Evolutionary conservation across 805 yeast genomes (phyloP).

Genomic region (Candida ulmi): DNA sequence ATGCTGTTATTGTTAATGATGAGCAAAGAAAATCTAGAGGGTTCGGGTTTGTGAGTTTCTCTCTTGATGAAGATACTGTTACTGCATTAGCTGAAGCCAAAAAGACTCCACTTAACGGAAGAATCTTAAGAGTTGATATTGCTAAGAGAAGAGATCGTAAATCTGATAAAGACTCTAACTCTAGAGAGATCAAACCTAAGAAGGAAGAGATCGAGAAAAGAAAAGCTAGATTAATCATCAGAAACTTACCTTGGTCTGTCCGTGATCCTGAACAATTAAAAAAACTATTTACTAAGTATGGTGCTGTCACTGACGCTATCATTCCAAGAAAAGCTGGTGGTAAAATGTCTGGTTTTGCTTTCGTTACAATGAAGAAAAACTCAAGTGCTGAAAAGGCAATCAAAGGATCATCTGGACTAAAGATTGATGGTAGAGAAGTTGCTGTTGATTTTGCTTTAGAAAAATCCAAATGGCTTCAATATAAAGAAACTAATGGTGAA

Average conservation of each 20-base stretch:
- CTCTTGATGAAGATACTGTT: conserved; percentile 76
- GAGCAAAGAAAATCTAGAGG: conserved; percentile 76
- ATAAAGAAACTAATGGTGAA: conserved; percentile 40
- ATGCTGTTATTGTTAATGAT: conserved; percentile 87
- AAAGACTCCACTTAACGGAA: conserved; percentile 58
- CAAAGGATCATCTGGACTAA: conserved; percentile 64
- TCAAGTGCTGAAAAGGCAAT: conserved; percentile 77
- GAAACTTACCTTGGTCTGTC: conserved; percentile 96
- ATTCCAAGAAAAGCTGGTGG: conserved; percentile 89
- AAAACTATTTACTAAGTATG: conserved; percentile 67
- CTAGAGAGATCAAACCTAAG: conserved; percentile 2
- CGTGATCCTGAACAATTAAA: conserved; percentile 69
- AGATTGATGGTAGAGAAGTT: conserved; percentile 85
- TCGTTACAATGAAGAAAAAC: conserved; percentile 81
- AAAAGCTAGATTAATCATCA: conserved; percentile 77
- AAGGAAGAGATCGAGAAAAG: conserved; percentile 58
- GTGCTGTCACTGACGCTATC: conserved; percentile 81
- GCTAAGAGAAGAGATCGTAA: conserved; percentile 89
- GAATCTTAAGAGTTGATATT: conserved; percentile 68
- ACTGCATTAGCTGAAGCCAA: conserved; percentile 67
- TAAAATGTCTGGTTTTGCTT: conserved; percentile 90
- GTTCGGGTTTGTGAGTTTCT: conserved; percentile 92
- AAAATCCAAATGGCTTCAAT: conserved; percentile 74
- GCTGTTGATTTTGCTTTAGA: conserved; percentile 93
- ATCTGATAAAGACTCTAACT: conserved; percentile 10